Evolutionary conservation across 768 basidiomycete genomes (phyloP).

Genomic region (Termitomyces titanicus): DNA sequence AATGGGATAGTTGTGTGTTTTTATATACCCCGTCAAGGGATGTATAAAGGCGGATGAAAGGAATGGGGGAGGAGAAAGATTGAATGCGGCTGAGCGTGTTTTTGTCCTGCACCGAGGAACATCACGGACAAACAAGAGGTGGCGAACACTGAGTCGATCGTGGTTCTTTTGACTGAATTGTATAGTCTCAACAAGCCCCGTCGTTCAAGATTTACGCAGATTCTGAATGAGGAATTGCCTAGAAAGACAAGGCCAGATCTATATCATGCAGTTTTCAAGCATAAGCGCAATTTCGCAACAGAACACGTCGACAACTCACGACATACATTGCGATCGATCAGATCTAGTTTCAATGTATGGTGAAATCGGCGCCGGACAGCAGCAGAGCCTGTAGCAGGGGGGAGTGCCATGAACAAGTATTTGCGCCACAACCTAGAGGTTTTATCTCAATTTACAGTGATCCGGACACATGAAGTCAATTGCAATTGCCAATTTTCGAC

Average conservation of each 20-base stretch:
- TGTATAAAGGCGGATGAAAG: slow-evolving; percentile 27
- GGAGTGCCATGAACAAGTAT: not conserved
- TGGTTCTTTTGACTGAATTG: not conserved
- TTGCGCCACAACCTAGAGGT: not conserved
- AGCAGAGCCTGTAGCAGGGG: not conserved
- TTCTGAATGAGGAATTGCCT: not conserved
- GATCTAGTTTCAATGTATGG: too few species aligned
- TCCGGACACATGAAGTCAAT: too few species aligned
- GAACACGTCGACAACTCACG: not conserved
- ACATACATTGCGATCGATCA: not conserved
- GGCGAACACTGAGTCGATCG: slow-evolving; percentile 15
- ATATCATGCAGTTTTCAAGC: too few species aligned
- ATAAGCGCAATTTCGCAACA: too few species aligned
- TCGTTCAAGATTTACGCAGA: not conserved
- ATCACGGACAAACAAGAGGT: slow-evolving; percentile 19
- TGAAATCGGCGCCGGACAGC: too few species aligned
- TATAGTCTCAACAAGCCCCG: not conserved
- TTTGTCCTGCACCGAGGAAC: slow-evolving; percentile 6
- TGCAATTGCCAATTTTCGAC: too few species aligned
- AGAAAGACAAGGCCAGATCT: not conserved
- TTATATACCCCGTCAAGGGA: slow-evolving; percentile 40
- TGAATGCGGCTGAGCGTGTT: slow-evolving; percentile 4
- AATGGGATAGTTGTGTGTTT: slow-evolving; percentile 29
- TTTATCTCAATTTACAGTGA: not conserved
- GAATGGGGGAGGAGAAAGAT: slow-evolving; percentile 15